Evolutionary conservation across 768 basidiomycete genomes (phyloP), one percentile per base, ranked within the genome.

Genomic region (Lentinula aciculospora): DNA sequence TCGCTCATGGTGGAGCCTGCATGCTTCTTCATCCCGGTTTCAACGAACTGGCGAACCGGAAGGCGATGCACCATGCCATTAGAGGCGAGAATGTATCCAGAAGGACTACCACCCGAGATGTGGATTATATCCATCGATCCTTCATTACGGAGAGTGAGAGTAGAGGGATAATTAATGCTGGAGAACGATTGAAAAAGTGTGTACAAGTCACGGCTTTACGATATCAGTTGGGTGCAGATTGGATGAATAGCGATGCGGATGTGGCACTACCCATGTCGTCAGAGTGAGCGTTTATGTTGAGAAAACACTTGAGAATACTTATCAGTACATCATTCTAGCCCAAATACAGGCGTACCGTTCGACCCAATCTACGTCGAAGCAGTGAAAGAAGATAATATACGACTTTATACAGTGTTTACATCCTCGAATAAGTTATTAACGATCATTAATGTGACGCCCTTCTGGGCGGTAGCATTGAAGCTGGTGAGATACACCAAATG

Each of bases 231-330:
- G 86, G 88, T 23, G 71, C 72, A 56, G 87, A 89, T 66, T 89
- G 88, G 88, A 87, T 89, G 87, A 89, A 89, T 57, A 79, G 82
- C 3, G 83, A 87, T 61, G 83, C 88, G 0, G 88, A 89, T 61
- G 75, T 87, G 13, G 84, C 87, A 2, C 73, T 89, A 48, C 87
- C 88, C 15, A 79, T 84, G 78, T 80, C 82, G 19, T 67, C 71
- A 59, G 82, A 85, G 83, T 87, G 64, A 69, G 85, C 27, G 17
- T 17, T 57, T 55, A 47, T 31, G 42, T 58, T 32, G 23, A 21
- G 40, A 19, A 17, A 13, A 17, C n/a, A 19, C 10, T 54, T 29
- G 8, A 9, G 17, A 32, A n/a, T 25, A 10, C 51, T 34, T 15
- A 56, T 53, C 17, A 56, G 36, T 40, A 57, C 50, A 47, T 57